A percentile compares a stretch with the other conserved stretches of the same genome.
phyloP scores from a whole-genome alignment of 73 alveolate genomes.

The Blepharisma stoltei region DNA sequence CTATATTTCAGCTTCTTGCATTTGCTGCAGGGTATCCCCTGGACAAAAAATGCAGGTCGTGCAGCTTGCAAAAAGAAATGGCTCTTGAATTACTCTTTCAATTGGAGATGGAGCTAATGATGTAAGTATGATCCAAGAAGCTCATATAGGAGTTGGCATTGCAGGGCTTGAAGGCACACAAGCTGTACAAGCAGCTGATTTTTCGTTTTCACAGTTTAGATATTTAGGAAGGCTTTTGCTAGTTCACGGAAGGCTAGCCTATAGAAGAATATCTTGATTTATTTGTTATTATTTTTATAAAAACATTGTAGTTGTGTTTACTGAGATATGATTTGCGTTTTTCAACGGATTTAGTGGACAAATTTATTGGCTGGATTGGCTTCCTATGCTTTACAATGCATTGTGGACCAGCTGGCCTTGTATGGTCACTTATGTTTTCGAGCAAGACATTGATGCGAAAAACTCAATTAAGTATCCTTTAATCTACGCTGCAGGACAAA shows the following conservation, averaged over 20 bases:
- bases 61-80: slow-evolving; percentile 43
- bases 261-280: slow-evolving; percentile 69
- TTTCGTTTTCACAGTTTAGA: slow-evolving; percentile 72
- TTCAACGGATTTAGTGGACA: slow-evolving; percentile 86
- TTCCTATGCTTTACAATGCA: slow-evolving; percentile 84
- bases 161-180: slow-evolving; percentile 93
- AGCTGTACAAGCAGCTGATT: slow-evolving; percentile 90
- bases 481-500: slow-evolving; percentile 82
- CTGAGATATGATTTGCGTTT: slow-evolving; percentile 77
- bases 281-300: slow-evolving; percentile 88
- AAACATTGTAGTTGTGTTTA: slow-evolving; percentile 73
- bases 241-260: slow-evolving; percentile 83
- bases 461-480: slow-evolving; percentile 61
- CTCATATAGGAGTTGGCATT: slow-evolving; percentile 83
- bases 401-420: slow-evolving; percentile 91
- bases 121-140: slow-evolving; percentile 91
- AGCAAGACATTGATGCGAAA: slow-evolving; percentile 66
- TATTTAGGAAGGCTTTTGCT: slow-evolving; percentile 59
- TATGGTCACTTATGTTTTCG: slow-evolving; percentile 71
- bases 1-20: slow-evolving; percentile 57
- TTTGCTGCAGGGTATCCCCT: slow-evolving; percentile 77
- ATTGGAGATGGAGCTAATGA: slow-evolving; percentile 99
- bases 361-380: slow-evolving; percentile 89
- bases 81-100: slow-evolving; percentile 55
- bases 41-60: slow-evolving; percentile 69